A percentile compares a stretch with the other conserved stretches of the same genome.
These are phyloP conservation scores for Buxus sempervirens DNA, from an alignment of 164 flowering plant genomes.

Conservation along the genomic window DNA sequence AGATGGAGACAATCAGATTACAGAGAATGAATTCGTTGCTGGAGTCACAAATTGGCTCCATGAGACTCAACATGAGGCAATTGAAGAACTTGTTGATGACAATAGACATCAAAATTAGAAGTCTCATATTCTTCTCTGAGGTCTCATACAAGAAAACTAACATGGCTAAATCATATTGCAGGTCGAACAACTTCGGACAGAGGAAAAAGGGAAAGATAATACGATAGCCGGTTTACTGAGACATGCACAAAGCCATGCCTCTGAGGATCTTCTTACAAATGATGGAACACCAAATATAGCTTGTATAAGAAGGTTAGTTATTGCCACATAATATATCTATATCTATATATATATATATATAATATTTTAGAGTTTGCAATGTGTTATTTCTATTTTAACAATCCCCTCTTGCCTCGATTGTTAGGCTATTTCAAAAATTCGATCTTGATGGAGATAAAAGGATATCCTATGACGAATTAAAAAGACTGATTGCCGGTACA, in stretches of 20 bases:
- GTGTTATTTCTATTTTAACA: slow-evolving; percentile 1
- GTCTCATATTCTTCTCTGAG: too few species aligned
- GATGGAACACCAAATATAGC: slow-evolving; percentile 15
- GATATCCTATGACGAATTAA: slow-evolving; percentile 12
- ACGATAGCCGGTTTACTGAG: slow-evolving; percentile 11
- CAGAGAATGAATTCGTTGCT: slow-evolving; percentile 5
- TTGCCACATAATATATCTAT: too few species aligned
- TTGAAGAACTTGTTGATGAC: too few species aligned
- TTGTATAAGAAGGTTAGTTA: slow-evolving; percentile 7
- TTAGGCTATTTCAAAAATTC: background rate
- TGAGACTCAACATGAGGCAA: slow-evolving; percentile 7
- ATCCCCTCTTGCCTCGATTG: slow-evolving; percentile 1
- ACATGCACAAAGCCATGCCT: slow-evolving; percentile 6
- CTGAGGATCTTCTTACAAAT: slow-evolving; percentile 6
- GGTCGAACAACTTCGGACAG: background rate
- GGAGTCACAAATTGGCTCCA: slow-evolving; percentile 15
- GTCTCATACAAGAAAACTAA: background rate
- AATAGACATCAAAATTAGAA: too few species aligned
- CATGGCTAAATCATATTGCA: background rate
- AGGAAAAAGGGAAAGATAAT: background rate
- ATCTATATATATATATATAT: too few species aligned
- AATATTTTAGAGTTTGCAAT: too few species aligned
- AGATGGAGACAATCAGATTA: slow-evolving; percentile 7
- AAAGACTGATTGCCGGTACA: background rate
- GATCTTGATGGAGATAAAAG: slow-evolving; percentile 8